A percentile compares a stretch with the other conserved stretches of the same genome.
phyloP scores from a whole-genome alignment of 805 yeast species.

The Isabelozyma heimii region DNA sequence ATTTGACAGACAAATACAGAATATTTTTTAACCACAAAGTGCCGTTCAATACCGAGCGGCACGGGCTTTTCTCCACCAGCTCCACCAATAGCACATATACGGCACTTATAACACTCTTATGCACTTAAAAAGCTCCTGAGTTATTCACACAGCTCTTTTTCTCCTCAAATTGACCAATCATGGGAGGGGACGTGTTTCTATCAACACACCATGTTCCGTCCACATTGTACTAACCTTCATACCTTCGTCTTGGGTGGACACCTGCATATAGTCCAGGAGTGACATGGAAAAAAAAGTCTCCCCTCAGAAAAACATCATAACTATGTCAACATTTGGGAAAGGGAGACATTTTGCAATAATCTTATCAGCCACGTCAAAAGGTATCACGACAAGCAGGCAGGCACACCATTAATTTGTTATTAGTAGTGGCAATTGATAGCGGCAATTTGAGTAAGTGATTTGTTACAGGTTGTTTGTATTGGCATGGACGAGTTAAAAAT shows the following conservation, averaged over 20 bases:
- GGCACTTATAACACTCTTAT: no score
- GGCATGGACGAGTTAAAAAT: constrained; percentile 1
- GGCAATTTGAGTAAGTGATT: not conserved
- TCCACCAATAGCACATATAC: no score
- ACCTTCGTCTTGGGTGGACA: no score
- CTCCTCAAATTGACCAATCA: no score
- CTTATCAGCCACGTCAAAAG: not conserved
- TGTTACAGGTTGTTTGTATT: not conserved
- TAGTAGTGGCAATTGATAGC: not conserved
- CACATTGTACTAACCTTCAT: no score
- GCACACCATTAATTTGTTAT: not conserved
- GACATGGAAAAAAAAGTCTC: not conserved
- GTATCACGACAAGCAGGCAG: not conserved
- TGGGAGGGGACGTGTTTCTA: no score
- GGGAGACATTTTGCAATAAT: constrained; percentile 1
- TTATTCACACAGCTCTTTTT: no score
- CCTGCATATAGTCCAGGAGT: not conserved
- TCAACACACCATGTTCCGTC: no score
- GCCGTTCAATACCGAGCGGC: not conserved
- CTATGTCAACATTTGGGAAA: not conserved
- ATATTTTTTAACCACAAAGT: not conserved
- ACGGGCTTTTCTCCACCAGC: not conserved
- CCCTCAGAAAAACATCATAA: not conserved
- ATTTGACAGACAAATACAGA: not conserved
- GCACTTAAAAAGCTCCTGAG: no score